Conservation (phyloP, 331 rosid genomes). For the Quercus tomentella region DNA sequence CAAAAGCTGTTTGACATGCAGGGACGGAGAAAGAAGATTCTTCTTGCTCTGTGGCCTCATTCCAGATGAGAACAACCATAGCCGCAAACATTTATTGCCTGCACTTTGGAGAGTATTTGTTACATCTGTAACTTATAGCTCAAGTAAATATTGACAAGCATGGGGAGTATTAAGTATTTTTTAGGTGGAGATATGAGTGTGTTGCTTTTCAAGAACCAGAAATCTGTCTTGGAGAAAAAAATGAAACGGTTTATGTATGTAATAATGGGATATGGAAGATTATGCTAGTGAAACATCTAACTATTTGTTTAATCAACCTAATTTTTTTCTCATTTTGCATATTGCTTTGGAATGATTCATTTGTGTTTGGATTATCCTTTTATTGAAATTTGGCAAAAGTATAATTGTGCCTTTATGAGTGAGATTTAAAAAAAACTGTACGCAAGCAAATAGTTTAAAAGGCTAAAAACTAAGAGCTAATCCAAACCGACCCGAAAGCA, state of each 20-base stretch:
- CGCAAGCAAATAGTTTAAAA: no score
- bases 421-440: no score
- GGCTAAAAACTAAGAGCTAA: no score
- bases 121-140: background rate
- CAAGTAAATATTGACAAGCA: background rate
- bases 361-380: no score
- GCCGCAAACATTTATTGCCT: background rate
- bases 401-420: no score
- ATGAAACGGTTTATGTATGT: background rate
- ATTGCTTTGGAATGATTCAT: background rate
- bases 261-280: background rate
- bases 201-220: background rate
- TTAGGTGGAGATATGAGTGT: background rate
- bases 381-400: no score
- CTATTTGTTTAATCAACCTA: background rate
- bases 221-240: background rate
- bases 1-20: conserved; percentile 22
- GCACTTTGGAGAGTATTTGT: background rate
- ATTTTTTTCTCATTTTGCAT: background rate
- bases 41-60: conserved; percentile 38
- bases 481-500: no score
- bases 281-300: background rate
- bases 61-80: conserved; percentile 25
- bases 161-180: background rate
- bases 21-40: conserved; percentile 78